Evolutionary conservation across 139 green algal species (phyloP).

Genomic region (Micromonas commoda): DNA sequence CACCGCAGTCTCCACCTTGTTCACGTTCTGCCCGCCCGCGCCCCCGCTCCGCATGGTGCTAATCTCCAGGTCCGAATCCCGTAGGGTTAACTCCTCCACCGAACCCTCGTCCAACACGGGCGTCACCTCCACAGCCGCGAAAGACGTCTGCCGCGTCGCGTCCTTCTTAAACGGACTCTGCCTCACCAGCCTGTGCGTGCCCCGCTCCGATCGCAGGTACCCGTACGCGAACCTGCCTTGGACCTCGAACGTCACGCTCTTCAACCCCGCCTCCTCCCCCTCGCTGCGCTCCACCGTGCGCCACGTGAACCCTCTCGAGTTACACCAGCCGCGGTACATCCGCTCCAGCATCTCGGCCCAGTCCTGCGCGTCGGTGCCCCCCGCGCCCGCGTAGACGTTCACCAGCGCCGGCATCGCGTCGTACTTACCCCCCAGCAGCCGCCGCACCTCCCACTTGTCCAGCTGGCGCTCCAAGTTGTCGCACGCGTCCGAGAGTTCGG

Average conservation of each 20-base stretch:
- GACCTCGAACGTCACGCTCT: conserved; percentile 76
- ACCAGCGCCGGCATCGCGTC: conserved; percentile 29
- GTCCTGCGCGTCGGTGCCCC: conserved; percentile 80
- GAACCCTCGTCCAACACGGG: conserved; percentile 43
- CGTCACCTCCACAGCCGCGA: conserved; percentile 84
- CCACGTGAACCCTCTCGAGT: conserved; percentile 44
- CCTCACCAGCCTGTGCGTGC: conserved; percentile 90
- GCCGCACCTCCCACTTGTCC: conserved; percentile 48
- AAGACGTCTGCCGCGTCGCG: conserved; percentile 77
- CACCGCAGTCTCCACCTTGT: conserved; percentile 94
- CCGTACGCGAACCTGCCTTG: conserved; percentile 66
- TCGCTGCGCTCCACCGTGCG: conserved; percentile 36
- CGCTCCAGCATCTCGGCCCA: conserved; percentile 90
- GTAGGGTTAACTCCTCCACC: conserved; percentile 38
- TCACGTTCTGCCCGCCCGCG: conserved; percentile 83
- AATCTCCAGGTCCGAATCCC: conserved; percentile 81
- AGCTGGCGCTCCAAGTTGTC: conserved; percentile 21
- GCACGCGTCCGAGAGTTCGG: background rate
- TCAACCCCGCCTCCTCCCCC: conserved; percentile 85
- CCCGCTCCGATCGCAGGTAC: conserved; percentile 74
- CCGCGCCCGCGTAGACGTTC: conserved; percentile 35
- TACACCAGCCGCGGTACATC: conserved; percentile 84
- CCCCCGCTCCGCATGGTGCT: conserved; percentile 58
- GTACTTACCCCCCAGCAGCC: conserved; percentile 64
- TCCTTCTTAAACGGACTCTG: conserved; percentile 89